Base-by-base conservation (phyloP, 345 rosid species). In the Cardiospermum halicacabum region DNA sequence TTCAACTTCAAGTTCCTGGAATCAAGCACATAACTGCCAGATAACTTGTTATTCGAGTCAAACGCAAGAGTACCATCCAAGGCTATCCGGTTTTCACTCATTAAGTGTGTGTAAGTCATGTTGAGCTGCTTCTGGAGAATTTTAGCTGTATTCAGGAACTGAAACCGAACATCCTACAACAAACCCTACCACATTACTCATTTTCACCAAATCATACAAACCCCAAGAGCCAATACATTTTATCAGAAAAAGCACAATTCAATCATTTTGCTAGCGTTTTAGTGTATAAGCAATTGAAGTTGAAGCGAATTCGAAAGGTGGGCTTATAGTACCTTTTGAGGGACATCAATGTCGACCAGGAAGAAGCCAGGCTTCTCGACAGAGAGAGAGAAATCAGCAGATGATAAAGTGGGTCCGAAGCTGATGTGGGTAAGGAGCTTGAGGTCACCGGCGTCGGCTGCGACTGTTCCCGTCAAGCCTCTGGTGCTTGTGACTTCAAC, bases 141-240 rank as follows among this genome's bases (percentile, higher is more conserved):
- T 28, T 60, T 67, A 4, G 72, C 72, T 0, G 67, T 64, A 67
- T 73, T 70, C 78, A 79, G 72, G 56, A 79, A 79, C 70, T 75
- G 80, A 58, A 75, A 70, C 25, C 56, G 66, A 11, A 79, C 31
- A 64, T 75, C 78, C 83, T 75, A 67, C 53, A 53, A 0, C 3
- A 34, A 5, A 7, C 39, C 39, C 39, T 48, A 66, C 47, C 31
- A 25, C 30, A 42, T 40, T 1, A 42, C 9, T 45, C 28, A 60
- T 42, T 42, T 42, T 22, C 16, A 43, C 11, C 9, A 42, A 42
- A 39, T 16, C 27, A 45, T 11, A 15, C 16, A 3, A 7, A n/a
- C 16, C 50, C 48, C 18, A 15, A 53, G 3, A 53, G 30, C 16
- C 39, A 34, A n/a, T n/a, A n/a, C n/a, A n/a, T n/a, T n/a, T n/a